A percentile compares a stretch with the other conserved stretches of the same genome.
Conservation (phyloP, 2,329 filamentous ascomycete species). For the Fusarium armeniacum region DNA sequence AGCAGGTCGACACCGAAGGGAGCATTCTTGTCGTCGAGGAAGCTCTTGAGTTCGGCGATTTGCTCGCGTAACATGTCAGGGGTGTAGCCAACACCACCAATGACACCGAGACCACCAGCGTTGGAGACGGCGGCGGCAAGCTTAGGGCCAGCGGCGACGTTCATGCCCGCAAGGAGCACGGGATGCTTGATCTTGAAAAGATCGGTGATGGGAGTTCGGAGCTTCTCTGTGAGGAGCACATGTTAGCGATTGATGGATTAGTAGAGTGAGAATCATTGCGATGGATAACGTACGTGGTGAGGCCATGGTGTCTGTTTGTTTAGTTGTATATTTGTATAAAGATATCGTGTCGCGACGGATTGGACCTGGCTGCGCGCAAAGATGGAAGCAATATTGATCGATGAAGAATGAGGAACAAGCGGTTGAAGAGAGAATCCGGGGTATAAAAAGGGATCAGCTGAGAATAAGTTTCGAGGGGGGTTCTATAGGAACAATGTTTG, state of each 20-base stretch:
- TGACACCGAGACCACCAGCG: constrained; percentile 94
- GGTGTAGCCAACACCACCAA: constrained; percentile 95
- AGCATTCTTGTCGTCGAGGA: constrained; percentile 88
- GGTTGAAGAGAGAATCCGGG: constrained; percentile 19
- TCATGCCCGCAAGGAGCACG: constrained; percentile 96
- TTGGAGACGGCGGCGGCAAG: constrained; percentile 97
- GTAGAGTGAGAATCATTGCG: neutral
- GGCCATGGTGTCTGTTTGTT: constrained; percentile 69
- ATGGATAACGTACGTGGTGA: constrained; percentile 77
- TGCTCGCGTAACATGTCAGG: constrained; percentile 97
- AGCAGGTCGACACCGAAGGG: constrained; percentile 96
- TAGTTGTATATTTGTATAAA: constrained; percentile 11
- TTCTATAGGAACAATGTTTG: constrained; percentile 24
- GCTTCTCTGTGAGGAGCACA: constrained; percentile 58
- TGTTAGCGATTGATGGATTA: constrained; percentile 34
- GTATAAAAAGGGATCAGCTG: constrained; percentile 47
- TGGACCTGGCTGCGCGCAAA: constrained; percentile 19
- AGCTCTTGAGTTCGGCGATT: constrained; percentile 92
- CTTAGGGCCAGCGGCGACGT: constrained; percentile 96
- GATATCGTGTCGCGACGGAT: constrained; percentile 28
- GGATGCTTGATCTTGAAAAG: constrained; percentile 98
- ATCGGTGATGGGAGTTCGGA: constrained; percentile 93
- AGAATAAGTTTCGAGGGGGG: constrained; percentile 19
- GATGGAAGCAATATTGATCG: constrained; percentile 7
- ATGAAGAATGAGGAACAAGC: constrained; percentile 6